Evolutionary conservation across 805 yeast species (phyloP).

Genomic region (Zygoascus tannicola): DNA sequence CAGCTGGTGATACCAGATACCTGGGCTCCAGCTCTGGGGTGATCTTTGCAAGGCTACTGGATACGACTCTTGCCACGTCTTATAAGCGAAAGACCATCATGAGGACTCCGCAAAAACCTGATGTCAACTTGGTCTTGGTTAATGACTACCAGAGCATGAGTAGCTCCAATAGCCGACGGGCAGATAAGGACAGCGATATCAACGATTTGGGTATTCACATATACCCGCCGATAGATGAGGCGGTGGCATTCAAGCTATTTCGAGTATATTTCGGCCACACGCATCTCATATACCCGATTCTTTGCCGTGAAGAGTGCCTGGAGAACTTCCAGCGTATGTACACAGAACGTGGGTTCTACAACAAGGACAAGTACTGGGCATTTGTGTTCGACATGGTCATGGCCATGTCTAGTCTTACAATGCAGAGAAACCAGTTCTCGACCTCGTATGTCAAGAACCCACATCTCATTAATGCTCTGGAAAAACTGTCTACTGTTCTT

Average conservation of each 20-base stretch:
- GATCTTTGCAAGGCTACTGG: conserved; percentile 1
- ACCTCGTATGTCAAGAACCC: neutral
- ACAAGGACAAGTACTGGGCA: neutral
- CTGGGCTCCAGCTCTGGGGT: conserved; percentile 7
- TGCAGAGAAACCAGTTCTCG: conserved; percentile 2
- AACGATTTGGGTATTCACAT: neutral
- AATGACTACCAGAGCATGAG: conserved; percentile 1
- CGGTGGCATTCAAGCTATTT: neutral
- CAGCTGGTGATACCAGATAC: conserved; percentile 7
- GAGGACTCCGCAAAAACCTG: neutral
- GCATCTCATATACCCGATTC: neutral
- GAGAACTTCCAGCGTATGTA: neutral
- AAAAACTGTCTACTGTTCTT: neutral
- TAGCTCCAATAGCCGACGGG: too few relatives aligned
- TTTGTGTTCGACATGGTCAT: conserved; percentile 4
- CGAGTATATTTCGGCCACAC: neutral
- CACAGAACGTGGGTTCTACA: neutral
- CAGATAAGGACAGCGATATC: neutral
- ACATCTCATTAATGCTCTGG: neutral
- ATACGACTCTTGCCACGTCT: neutral
- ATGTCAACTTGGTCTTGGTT: neutral
- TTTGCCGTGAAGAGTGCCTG: neutral
- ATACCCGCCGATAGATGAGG: neutral
- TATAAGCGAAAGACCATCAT: neutral
- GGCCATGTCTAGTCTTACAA: conserved; percentile 3